These are phyloP conservation scores for Serendipita sp. DNA, from an alignment of 768 basidiomycete species.

Conservation along the genomic window DNA sequence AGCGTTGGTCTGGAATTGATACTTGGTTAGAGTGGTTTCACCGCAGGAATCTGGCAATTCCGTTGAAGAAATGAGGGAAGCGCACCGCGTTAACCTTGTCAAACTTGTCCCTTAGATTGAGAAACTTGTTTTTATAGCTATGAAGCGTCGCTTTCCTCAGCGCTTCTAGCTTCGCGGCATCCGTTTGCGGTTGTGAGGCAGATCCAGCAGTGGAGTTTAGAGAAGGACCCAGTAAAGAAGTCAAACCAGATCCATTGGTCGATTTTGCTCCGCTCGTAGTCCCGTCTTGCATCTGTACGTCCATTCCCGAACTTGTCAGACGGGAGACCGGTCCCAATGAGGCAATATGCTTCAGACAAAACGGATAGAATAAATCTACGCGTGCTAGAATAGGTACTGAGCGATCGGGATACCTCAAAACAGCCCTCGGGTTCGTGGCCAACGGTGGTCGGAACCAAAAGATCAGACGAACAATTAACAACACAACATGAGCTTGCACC, in stretches of 20 bases:
- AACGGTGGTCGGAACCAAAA: too few species aligned
- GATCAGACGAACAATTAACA: too few species aligned
- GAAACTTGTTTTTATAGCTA: conserved; percentile 5
- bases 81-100: conserved; percentile 2
- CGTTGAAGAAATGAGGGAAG: neutral
- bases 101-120: conserved; percentile 1
- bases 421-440: too few species aligned
- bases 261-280: neutral
- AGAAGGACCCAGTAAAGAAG: neutral
- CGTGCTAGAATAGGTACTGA: too few species aligned
- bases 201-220: neutral
- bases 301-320: neutral
- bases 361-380: too few species aligned
- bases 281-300: conserved; percentile 2
- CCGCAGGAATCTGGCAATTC: neutral
- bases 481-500: too few species aligned
- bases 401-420: too few species aligned
- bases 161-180: conserved; percentile 1
- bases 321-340: too few species aligned
- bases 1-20: neutral
- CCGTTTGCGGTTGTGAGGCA: neutral
- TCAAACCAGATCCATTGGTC: neutral
- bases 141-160: neutral
- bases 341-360: too few species aligned
- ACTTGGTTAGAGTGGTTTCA: too few species aligned